Evolutionary conservation across 495 filamentous ascomycete genomes (phyloP).

Genomic region (Penicillium salamii): DNA sequence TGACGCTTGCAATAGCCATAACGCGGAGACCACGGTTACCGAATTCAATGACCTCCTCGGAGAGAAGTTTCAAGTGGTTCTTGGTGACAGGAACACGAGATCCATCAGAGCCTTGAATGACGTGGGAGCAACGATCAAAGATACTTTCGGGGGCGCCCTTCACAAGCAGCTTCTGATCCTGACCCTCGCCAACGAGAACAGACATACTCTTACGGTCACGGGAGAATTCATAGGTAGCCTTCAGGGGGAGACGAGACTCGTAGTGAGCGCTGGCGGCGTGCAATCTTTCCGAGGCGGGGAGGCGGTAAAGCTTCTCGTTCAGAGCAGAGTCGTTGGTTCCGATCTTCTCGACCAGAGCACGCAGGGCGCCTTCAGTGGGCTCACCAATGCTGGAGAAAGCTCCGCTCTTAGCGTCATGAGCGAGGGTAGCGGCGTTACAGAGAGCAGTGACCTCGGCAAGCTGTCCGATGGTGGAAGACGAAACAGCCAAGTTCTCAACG

Average conservation of each 20-base stretch:
- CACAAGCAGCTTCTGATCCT: slow-evolving; percentile 77
- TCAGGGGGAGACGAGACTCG: slow-evolving; percentile 66
- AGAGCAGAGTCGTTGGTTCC: slow-evolving; percentile 61
- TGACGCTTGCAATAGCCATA: slow-evolving; percentile 83
- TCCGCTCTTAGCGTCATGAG: slow-evolving; percentile 71
- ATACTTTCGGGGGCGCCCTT: slow-evolving; percentile 96
- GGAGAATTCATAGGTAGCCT: slow-evolving; percentile 95
- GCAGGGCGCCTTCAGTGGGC: slow-evolving; percentile 91
- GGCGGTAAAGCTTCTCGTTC: slow-evolving; percentile 50
- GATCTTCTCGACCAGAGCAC: slow-evolving; percentile 91
- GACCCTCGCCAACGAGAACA: slow-evolving; percentile 71
- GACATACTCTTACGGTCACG: slow-evolving; percentile 99
- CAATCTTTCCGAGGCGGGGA: slow-evolving; percentile 56
- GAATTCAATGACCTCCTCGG: slow-evolving; percentile 79
- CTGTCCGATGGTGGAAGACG: slow-evolving; percentile 75
- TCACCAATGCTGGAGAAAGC: slow-evolving; percentile 87
- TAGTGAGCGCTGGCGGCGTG: slow-evolving; percentile 83
- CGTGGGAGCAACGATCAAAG: slow-evolving; percentile 83
- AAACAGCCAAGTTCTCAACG: slow-evolving; percentile 64
- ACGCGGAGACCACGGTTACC: slow-evolving; percentile 91
- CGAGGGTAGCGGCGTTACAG: slow-evolving; percentile 85
- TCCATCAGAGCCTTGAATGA: slow-evolving; percentile 70
- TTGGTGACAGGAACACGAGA: slow-evolving; percentile 67
- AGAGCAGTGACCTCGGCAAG: slow-evolving; percentile 84
- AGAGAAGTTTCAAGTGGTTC: slow-evolving; percentile 63